phyloP scores from a whole-genome alignment of 805 yeast genomes.

The Teunomyces funiuensis region DNA sequence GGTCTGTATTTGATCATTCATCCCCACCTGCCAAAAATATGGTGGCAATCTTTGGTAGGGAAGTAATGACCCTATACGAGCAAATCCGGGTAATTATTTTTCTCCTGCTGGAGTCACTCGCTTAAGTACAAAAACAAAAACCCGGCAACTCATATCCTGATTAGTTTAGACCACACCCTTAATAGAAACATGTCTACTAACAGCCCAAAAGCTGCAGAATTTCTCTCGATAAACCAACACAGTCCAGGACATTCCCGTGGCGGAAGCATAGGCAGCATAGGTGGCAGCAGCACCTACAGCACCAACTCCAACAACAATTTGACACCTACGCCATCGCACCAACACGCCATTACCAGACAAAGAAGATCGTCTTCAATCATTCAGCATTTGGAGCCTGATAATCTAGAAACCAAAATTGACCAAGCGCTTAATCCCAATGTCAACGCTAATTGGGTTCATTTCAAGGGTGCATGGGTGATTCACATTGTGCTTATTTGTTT shows the following conservation, averaged over 20 bases:
- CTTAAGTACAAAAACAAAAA: constrained; percentile 3
- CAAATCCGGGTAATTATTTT: constrained; percentile 1
- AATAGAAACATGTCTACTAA: constrained; percentile 4
- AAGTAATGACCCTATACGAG: constrained; percentile 1
- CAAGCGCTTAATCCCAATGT: constrained; percentile 85
- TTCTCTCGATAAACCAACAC: constrained; percentile 2
- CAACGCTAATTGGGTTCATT: constrained; percentile 95
- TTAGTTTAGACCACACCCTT: constrained; percentile 1
- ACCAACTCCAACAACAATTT: constrained; percentile 9
- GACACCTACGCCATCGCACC: constrained; percentile 28
- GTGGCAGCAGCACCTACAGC: constrained; percentile 3
- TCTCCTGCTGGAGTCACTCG: background rate
- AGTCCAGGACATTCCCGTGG: constrained; percentile 8
- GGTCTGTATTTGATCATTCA: no score
- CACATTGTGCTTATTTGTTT: constrained; percentile 81
- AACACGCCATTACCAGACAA: constrained; percentile 30
- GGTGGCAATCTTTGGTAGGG: constrained; percentile 1
- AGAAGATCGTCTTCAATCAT: constrained; percentile 85
- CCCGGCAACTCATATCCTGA: constrained; percentile 5
- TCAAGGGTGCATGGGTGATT: constrained; percentile 94
- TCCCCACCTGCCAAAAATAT: background rate
- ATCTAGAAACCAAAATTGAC: constrained; percentile 87
- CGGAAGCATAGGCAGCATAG: constrained; percentile 14
- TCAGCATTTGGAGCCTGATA: constrained; percentile 91
- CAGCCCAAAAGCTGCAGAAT: constrained; percentile 4